phyloP scores from a whole-genome alignment of 1,284 basidiomycete genomes.

The Phenoliferia sp. region DNA sequence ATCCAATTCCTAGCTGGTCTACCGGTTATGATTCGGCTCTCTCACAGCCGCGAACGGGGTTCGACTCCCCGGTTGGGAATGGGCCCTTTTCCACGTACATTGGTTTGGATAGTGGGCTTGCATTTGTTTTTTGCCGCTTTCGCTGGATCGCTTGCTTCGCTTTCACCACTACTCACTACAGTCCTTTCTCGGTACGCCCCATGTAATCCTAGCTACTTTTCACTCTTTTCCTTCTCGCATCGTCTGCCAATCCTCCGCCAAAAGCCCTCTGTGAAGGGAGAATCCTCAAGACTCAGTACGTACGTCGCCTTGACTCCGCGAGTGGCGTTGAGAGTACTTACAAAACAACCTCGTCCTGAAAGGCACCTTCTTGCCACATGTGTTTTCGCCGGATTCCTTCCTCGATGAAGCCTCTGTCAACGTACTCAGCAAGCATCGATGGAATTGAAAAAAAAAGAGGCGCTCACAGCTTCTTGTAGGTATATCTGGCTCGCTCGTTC shows the following conservation, averaged over 20 bases:
- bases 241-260: not conserved
- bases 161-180: too few species aligned
- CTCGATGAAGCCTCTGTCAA: not conserved
- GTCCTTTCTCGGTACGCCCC: too few species aligned
- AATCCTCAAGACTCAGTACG: not conserved
- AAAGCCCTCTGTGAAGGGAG: not conserved
- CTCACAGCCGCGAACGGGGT: too few species aligned
- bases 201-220: not conserved
- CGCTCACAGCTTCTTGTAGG: not conserved
- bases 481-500: not conserved
- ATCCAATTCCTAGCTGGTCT: too few species aligned
- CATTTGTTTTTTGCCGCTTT: too few species aligned
- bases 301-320: not conserved
- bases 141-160: too few species aligned
- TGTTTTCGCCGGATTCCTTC: not conserved
- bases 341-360: not conserved
- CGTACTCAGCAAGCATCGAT: not conserved
- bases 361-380: not conserved
- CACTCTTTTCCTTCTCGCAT: not conserved
- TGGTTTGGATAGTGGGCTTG: too few species aligned
- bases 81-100: too few species aligned
- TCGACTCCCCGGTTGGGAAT: too few species aligned
- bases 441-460: not conserved
- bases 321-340: not conserved
- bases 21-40: too few species aligned